These are phyloP conservation scores for Naegleria gruberi DNA, from an alignment of 208 protist species.

Conservation along the genomic window DNA sequence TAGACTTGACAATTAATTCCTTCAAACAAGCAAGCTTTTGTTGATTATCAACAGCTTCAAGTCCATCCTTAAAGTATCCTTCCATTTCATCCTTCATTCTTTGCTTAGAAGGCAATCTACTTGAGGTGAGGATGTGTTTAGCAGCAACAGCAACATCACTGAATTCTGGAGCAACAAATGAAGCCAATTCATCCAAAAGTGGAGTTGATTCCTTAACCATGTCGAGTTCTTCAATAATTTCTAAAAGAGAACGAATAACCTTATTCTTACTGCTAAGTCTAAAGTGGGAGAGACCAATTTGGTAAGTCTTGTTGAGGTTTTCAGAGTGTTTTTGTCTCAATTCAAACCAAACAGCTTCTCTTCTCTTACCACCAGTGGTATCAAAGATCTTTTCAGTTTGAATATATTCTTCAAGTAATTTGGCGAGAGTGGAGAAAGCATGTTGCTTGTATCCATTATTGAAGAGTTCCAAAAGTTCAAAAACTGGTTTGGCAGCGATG, in stretches of 20 bases:
- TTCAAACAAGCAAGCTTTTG: background rate
- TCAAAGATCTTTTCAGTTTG: conserved; percentile 57
- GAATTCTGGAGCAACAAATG: background rate
- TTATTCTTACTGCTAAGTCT: conserved; percentile 9
- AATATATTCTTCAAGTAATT: conserved; percentile 61
- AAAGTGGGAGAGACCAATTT: conserved; percentile 11
- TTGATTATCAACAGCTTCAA: background rate
- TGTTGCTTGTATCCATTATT: background rate
- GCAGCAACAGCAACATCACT: background rate
- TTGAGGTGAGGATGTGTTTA: conserved; percentile 6
- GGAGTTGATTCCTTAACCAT: background rate
- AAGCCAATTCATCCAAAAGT: background rate
- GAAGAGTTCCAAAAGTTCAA: background rate
- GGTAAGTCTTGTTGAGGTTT: background rate
- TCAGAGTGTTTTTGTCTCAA: background rate
- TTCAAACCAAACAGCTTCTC: conserved; percentile 1
- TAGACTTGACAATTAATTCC: background rate
- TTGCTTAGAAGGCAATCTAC: background rate
- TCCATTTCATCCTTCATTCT: conserved; percentile 2
- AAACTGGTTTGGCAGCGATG: background rate
- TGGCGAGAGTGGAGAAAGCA: conserved; percentile 38
- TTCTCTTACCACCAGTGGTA: conserved; percentile 23
- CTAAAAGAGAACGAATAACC: background rate
- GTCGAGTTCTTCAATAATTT: background rate
- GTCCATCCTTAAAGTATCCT: background rate